These are phyloP conservation scores for Cardamine chenopodiifolia DNA, from an alignment of 345 rosid genomes.

Conservation along the genomic window DNA sequence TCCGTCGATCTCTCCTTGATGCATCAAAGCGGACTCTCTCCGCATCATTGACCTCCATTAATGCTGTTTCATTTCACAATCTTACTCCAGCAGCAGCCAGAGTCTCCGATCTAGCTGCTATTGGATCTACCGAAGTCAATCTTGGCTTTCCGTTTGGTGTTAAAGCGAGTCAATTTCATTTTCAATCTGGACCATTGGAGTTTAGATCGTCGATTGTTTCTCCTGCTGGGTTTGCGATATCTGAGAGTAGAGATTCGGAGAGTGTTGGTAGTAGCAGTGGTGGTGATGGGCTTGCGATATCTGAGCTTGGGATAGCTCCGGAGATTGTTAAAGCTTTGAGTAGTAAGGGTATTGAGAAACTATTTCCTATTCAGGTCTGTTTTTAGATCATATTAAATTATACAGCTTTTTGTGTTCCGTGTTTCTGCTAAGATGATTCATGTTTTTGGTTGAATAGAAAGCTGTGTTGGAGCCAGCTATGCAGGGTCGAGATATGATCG, in stretches of 20 bases:
- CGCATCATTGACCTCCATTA: conserved; percentile 19
- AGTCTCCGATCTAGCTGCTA: conserved; percentile 18
- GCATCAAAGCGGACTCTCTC: conserved; percentile 27
- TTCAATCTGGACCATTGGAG: conserved; percentile 49
- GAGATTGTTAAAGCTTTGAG: conserved; percentile 80
- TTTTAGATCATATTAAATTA: neutral
- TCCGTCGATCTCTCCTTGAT: conserved; percentile 36
- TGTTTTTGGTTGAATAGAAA: conserved; percentile 49
- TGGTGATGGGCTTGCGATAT: conserved; percentile 41
- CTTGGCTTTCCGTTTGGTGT: conserved; percentile 6
- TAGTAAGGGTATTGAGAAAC: conserved; percentile 60
- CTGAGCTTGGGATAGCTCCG: conserved; percentile 66
- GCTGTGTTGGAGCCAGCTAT: conserved; percentile 95
- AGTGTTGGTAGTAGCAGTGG: conserved; percentile 35
- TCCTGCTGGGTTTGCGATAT: conserved; percentile 52
- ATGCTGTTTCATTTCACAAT: conserved; percentile 13
- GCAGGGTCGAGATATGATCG: conserved; percentile 92
- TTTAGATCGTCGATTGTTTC: conserved; percentile 37
- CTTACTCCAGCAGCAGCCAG: conserved; percentile 22
- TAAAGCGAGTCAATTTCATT: conserved; percentile 51
- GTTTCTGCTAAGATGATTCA: neutral
- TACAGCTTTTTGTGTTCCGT: neutral
- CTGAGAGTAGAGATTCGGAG: conserved; percentile 36
- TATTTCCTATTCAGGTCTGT: conserved; percentile 90
- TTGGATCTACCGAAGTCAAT: conserved; percentile 6